Conservation (phyloP, 306 rosid species). For the Vigna mungo region DNA sequence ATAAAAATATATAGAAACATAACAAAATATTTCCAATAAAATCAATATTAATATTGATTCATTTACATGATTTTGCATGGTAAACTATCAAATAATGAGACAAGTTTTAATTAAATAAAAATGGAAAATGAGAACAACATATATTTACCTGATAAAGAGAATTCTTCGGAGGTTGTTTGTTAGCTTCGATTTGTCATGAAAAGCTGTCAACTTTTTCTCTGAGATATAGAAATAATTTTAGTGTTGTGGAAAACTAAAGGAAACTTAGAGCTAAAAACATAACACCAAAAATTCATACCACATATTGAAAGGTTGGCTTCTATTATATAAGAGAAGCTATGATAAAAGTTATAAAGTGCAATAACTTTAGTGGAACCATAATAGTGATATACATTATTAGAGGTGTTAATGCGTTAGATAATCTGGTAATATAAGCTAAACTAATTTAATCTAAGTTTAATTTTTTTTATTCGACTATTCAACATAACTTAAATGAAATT, state of each 20-base stretch:
- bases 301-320: background rate
- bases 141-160: background rate
- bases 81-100: background rate
- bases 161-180: background rate
- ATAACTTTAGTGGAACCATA: too few relatives aligned
- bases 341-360: too few relatives aligned
- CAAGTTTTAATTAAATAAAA: background rate
- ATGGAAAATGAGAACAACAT: background rate
- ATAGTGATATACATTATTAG: too few relatives aligned
- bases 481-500: too few relatives aligned
- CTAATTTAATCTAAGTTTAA: too few relatives aligned
- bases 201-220: background rate
- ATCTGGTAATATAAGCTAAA: too few relatives aligned
- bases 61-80: background rate
- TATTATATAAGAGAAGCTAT: background rate
- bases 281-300: background rate
- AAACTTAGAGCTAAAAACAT: background rate
- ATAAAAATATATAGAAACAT: too few relatives aligned
- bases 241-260: background rate
- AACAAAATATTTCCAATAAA: background rate
- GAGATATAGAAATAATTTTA: background rate
- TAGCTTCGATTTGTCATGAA: background rate
- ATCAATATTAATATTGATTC: background rate
- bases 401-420: too few relatives aligned
- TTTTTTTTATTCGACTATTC: too few relatives aligned